A percentile compares a stretch with the other conserved stretches of the same genome.
Evolutionary conservation across 2,329 filamentous ascomycete species (phyloP).

Genomic region (Ceratocystis harringtonii): DNA sequence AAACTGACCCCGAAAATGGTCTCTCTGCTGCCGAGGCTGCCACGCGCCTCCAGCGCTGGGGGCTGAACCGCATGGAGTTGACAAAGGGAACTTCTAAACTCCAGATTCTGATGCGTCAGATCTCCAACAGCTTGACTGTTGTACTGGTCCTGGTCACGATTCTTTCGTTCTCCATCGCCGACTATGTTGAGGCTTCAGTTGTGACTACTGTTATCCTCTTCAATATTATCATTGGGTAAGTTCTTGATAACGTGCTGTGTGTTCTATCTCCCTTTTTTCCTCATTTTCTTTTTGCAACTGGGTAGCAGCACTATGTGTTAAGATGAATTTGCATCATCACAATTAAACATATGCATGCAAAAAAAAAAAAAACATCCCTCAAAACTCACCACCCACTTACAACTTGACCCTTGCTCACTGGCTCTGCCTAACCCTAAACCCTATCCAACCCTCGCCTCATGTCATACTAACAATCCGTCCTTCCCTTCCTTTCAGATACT

Average conservation of each 20-base stretch:
- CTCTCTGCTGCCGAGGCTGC: conserved; percentile 47
- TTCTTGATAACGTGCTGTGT: conserved; percentile 13
- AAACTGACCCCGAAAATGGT: conserved; percentile 40
- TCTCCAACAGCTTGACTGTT: conserved; percentile 62
- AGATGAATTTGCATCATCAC: not conserved
- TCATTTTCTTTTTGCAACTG: not conserved
- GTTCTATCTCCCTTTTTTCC: no score
- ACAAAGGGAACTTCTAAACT: conserved; percentile 57
- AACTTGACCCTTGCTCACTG: not conserved
- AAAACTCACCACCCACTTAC: not conserved
- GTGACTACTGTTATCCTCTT: conserved; percentile 50
- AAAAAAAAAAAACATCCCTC: no score
- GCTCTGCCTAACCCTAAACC: not conserved
- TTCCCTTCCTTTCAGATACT: conserved; percentile 12
- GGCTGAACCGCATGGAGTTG: conserved; percentile 55
- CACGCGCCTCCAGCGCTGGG: conserved; percentile 49
- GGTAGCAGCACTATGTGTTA: not conserved
- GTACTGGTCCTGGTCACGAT: conserved; percentile 63
- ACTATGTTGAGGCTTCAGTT: conserved; percentile 49
- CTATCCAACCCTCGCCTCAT: conserved; percentile 5
- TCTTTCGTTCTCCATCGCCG: conserved; percentile 48
- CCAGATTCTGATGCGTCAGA: conserved; percentile 62
- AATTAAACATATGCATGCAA: no score
- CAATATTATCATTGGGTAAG: conserved; percentile 51
- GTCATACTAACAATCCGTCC: not conserved